Base-by-base conservation (phyloP, 2,329 filamentous ascomycete species). In the Trichoderma oligosporum region DNA sequence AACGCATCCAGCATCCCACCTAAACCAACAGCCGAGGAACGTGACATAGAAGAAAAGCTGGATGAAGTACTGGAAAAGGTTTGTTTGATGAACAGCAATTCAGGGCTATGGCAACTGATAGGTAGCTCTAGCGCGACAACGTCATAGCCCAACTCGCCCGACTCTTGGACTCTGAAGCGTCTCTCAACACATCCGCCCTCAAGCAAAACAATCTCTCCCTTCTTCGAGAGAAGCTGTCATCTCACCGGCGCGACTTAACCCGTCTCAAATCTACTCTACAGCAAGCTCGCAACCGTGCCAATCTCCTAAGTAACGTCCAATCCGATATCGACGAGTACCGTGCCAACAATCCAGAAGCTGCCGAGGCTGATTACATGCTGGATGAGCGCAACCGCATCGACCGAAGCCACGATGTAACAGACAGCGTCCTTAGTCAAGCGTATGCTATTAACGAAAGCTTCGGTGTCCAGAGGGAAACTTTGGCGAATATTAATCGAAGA, bases 381-480 rank as follows among this genome's bases (percentile, higher is more conserved):
- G 88, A 89, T 66, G 94, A 99, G 80, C 83, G 94, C 51, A 78
- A 80, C 61, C 83, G 89, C 62, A 84, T 99, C 68, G 94, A 99
- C 69, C 87, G 91, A 70, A 95, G 89, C 67, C 88, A 97, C 73
- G 88, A 84, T 64, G 86, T 96, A 78, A 87, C 91, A 46, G 94
- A 99, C 71, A 88, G 84, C 61, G 91, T 99, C 31, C 79, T 99
- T 59, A 92, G 88, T 69, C 94, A 97, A 77, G 94, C 94, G 7
- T 99, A 99, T 74, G 92, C 93, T 9, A 91, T 97, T 53, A 95
- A 96, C 70, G 91, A 97, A 75, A 92, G 81, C 71, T 97, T 99
- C 71, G 80, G 83, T 12, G 68, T 91, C 56, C 94, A 99, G 78
- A 81, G 92, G 60, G 92, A 97, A 78, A 93, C 88, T 24, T 74